Evolutionary conservation across 768 basidiomycete genomes (phyloP).

Genomic region (Hypholoma sublateritium): DNA sequence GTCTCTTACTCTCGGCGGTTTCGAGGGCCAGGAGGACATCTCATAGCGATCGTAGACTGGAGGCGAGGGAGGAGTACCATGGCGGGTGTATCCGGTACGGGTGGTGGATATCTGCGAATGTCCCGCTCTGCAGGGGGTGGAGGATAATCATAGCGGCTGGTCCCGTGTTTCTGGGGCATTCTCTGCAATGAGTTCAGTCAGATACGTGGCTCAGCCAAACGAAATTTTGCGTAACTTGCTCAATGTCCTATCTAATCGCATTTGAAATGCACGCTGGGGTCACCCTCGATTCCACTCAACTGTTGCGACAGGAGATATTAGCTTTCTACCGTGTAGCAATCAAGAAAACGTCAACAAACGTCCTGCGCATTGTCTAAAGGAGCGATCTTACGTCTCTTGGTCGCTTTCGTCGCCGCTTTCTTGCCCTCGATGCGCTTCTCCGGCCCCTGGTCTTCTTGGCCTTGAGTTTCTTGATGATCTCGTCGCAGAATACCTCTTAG

Average conservation of each 20-base stretch:
- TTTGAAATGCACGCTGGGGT: conserved; percentile 86
- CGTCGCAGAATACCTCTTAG: no score
- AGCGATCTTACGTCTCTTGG: no score
- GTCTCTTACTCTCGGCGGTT: conserved; percentile 59
- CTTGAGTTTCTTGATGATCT: no score
- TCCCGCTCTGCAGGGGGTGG: conserved; percentile 50
- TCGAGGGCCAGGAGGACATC: no score
- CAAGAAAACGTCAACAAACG: no score
- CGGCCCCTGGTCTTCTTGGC: no score
- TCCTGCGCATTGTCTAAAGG: no score
- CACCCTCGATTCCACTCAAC: no score
- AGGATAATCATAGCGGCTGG: conserved; percentile 60
- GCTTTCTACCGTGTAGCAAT: no score
- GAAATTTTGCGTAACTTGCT: conserved; percentile 61
- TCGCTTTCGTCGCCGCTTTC: no score
- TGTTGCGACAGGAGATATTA: no score
- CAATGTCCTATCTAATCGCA: conserved; percentile 87
- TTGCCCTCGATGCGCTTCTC: no score
- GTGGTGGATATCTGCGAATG: conserved; percentile 56
- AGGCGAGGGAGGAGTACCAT: conserved; percentile 42
- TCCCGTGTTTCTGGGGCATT: conserved; percentile 62
- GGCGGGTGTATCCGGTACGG: conserved; percentile 51
- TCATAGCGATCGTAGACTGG: conserved; percentile 65
- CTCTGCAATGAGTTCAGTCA: conserved; percentile 40
- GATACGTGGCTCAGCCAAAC: not conserved